Base-by-base conservation (phyloP, 2,329 filamentous ascomycete genomes). In the Fusarium sp. region DNA sequence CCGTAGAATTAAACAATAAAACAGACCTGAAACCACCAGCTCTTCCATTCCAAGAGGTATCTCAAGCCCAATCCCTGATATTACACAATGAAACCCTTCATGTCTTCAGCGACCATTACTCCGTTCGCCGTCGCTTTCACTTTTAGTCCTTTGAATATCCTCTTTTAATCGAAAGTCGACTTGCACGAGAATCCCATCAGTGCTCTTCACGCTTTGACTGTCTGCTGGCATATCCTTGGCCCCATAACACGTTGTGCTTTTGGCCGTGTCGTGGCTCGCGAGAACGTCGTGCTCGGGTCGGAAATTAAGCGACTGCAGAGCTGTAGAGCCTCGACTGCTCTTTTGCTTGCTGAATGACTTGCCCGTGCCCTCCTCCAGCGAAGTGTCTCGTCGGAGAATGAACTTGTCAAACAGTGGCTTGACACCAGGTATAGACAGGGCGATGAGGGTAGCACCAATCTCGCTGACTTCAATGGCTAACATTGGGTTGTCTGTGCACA, bases 381-480 rank as follows among this genome's bases (percentile, higher is more conserved):
- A 58, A 5, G 54, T 43, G 25, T 69, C 72, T 57, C 66, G 70
- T 25, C 68, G 56, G 44, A 74, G 58, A 25, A 77, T 52, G 42
- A 72, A 65, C 54, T 64, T 71, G 64, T 78, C 79, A 38, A 80
- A 77, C 3, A 83, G 66, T 0, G 81, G 81, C 50, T 84, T 83
- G 42, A 82, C 70, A 4, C 80, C 81, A 0, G 82, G 82, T 0
- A 83, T 74, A 0, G 82, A 84, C 1, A 84, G 75, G 2, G 82
- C 80, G 35, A 83, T 78, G 24, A 84, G 66, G 0, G 82, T 84
- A 2, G 77, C 76, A 5, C 80, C 81, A 19, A 84, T 80, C 36
- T 84, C 82, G 2, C 81, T 77, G 3, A 79, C 79, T 67, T 84
- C 81, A 5, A 83, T 76, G 4, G 73, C 79, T 5, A 84, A 70